phyloP scores from a whole-genome alignment of 139 green algal species.

The Astrephomene gubernaculifera region DNA sequence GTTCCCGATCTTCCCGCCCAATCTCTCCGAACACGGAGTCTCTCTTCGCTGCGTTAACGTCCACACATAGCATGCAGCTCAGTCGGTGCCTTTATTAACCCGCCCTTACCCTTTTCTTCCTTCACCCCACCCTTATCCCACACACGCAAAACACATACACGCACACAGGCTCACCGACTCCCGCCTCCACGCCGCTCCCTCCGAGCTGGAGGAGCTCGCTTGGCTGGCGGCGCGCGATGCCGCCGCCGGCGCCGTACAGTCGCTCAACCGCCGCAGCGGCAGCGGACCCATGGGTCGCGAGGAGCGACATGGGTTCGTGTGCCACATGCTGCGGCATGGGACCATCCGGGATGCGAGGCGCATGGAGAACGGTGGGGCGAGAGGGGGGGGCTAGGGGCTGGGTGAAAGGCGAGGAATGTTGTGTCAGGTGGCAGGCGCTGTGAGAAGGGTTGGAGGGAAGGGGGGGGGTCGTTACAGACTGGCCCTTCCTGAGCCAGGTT shows the following conservation, averaged over 20 bases:
- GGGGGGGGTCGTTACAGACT: background rate
- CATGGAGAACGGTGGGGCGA: conserved; percentile 28
- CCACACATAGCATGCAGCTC: no score
- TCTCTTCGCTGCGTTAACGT: background rate
- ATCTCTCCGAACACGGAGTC: background rate
- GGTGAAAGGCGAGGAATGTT: no score
- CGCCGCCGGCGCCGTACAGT: conserved; percentile 1
- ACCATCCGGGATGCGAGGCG: conserved; percentile 25
- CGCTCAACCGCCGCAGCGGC: conserved; percentile 2
- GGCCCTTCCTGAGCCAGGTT: background rate
- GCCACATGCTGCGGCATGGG: conserved; percentile 26
- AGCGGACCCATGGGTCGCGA: conserved; percentile 6
- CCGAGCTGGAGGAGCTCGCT: conserved; percentile 50
- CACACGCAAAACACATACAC: background rate
- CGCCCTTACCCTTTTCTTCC: background rate
- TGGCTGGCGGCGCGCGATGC: conserved; percentile 53
- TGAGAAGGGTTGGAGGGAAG: no score
- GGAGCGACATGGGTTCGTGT: conserved; percentile 29
- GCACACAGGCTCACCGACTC: conserved; percentile 16
- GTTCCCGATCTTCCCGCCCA: background rate
- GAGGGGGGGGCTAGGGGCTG: no score
- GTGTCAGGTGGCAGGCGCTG: no score
- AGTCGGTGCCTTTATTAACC: background rate
- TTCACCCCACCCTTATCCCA: background rate
- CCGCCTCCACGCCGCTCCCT: conserved; percentile 16